phyloP scores from a whole-genome alignment of 2,329 filamentous ascomycete species.

The Didymellaceae sp. region DNA sequence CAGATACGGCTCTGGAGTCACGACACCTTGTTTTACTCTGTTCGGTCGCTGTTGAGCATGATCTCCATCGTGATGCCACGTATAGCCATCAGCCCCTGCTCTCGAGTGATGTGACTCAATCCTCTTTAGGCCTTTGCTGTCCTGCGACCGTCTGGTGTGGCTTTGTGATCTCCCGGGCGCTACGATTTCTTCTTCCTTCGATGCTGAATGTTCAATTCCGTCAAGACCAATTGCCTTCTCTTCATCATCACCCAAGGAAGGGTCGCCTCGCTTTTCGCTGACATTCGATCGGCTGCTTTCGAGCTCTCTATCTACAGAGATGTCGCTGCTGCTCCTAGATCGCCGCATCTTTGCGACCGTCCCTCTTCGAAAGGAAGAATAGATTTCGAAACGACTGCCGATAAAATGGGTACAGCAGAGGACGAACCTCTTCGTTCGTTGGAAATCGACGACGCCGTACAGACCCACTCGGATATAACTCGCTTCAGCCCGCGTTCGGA shows the following conservation, averaged over 20 bases:
- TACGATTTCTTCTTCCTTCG: conserved; percentile 1
- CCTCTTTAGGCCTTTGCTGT: conserved; percentile 23
- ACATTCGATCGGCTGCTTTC: conserved; percentile 21
- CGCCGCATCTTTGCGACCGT: neutral
- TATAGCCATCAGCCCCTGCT: conserved; percentile 49
- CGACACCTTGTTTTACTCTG: conserved; percentile 26
- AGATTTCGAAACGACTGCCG: too few species aligned
- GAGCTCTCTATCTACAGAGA: conserved; percentile 10
- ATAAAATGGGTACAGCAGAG: too few species aligned
- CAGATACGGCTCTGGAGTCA: conserved; percentile 58
- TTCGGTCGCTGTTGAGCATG: conserved; percentile 27
- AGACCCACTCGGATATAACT: conserved; percentile 21
- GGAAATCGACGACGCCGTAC: conserved; percentile 3
- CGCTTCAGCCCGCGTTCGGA: conserved; percentile 7
- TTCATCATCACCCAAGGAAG: conserved; percentile 15
- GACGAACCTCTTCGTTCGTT: too few species aligned
- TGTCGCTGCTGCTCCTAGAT: conserved; percentile 6
- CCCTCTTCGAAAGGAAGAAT: too few species aligned
- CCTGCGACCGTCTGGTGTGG: conserved; percentile 24
- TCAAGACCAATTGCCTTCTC: conserved; percentile 24
- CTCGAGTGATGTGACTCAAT: conserved; percentile 45
- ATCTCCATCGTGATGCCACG: conserved; percentile 40
- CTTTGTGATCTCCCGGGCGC: conserved; percentile 2
- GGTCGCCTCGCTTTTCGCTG: conserved; percentile 19
- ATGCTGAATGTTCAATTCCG: neutral